Evolutionary conservation across 345 rosid species (phyloP), one percentile per base, ranked within the genome.

Genomic region (Syzygium aromaticum): DNA sequence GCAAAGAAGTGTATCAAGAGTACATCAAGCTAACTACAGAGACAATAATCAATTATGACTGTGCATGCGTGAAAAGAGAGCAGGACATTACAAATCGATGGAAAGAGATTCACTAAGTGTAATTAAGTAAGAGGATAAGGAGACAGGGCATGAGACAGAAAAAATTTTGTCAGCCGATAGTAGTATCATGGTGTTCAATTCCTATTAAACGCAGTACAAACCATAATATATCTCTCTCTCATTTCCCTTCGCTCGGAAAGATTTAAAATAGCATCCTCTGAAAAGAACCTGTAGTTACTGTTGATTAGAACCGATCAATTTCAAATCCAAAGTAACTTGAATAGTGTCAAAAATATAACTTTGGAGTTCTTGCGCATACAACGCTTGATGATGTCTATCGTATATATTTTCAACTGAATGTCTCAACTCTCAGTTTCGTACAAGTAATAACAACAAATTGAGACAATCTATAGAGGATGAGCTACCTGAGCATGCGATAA

Each of bases 401-500:
- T 30, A 73, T 38, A 19, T 73, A 38, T 38, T 38, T 33, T 73
- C 82, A 22, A 38, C 11, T 21, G 46, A 38, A 38, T 73, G 82
- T 38, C 82, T 73, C 27, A 5, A 9, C 27, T 73, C 82, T 73
- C 82, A 73, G 82, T 73, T 73, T 38, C 27, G 1, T 73, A 38
- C 49, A 73, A 40, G 49, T 38, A 73, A 73, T 73, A 73, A 73
- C 78, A 33, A 67, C 82, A 73, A 73, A 73, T 73, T 73, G 49
- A 73, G 27, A 73, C 82, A 73, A 19, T 49, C 82, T 73, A 73
- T 73, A 38, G 82, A 73, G 82, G 51, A 86, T 85, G 77, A 54
- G 27, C 61, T 87, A 97, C 99, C 99, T 98, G 99, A 49, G 93
- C 90, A 94, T 92, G 98, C 13, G 98, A 91, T 84, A 98, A 89